Base-by-base conservation (phyloP, 169 alveolate species). In the Cytauxzoon felis region DNA sequence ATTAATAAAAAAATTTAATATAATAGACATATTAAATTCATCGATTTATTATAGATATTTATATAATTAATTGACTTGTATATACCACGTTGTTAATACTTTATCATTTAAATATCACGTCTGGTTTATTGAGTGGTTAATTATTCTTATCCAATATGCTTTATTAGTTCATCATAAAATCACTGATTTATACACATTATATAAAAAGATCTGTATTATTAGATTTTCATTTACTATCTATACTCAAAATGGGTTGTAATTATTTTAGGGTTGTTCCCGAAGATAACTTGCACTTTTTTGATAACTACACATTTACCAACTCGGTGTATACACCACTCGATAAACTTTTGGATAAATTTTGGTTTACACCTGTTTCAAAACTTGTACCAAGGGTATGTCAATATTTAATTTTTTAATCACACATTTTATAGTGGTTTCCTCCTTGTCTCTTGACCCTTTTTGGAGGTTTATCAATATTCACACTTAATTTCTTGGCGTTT, bases 311-410 rank as follows among this genome's bases (percentile, higher is more conserved):
- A 40, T 76, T 76, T 45, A 57, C 48, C n/a, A 24, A 71, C 0
- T 72, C 64, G 2, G 7, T 18, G 42, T 30, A 50, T 9, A 66
- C 80, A 0, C 26, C 9, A 9, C 27, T 76, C 21, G 86, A 76
- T 66, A 21, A 16, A 23, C 24, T 76, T 18, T 6, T 76, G 32
- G 27, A 18, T 26, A 16, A 21, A 7, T 33, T 56, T n/a, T 61
- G 67, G 63, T 76, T 80, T 80, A 47, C 38, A 13, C 80, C 80
- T 11, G 19, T 64, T 29, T 57, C 63, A 0, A 1, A 43, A 0
- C 3, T 51, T 19, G 23, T 76, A 30, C 86, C 86, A 27, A 42
- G 33, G 38, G 86, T 76, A 58, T n/a, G 81, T 62, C n/a, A 2
- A 5, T 19, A n/a, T 57, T 43, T 19, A 43, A 9, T 53, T 18